Conservation (phyloP, 306 rosid species). For the Comarum palustre region DNA sequence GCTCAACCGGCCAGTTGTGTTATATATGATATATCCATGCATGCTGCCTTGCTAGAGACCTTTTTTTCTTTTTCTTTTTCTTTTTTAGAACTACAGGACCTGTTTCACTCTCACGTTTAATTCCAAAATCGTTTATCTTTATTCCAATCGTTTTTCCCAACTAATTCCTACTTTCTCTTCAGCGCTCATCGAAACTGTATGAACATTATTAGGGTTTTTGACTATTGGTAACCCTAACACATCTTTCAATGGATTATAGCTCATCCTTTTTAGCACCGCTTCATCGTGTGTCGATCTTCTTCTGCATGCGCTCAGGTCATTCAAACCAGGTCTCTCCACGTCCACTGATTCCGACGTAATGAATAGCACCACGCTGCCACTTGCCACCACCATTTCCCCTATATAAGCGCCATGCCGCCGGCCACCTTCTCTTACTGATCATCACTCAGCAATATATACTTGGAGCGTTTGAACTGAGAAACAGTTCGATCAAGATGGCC, state of each 20-base stretch:
- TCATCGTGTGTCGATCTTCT: background rate
- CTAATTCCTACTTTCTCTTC: background rate
- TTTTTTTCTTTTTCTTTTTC: too few relatives aligned
- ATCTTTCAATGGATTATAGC: conserved; percentile 1
- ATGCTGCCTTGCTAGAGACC: conserved; percentile 1
- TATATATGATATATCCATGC: too few relatives aligned
- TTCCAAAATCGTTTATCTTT: background rate
- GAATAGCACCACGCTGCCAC: conserved; percentile 3
- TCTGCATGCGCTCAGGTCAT: conserved; percentile 12
- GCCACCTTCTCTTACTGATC: background rate
- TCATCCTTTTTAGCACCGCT: background rate
- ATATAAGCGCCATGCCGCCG: background rate
- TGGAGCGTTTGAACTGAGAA: background rate
- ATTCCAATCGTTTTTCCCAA: background rate
- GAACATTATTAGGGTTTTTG: background rate
- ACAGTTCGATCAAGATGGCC: background rate
- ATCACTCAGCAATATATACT: background rate
- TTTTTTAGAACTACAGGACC: too few relatives aligned
- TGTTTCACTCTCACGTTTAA: background rate
- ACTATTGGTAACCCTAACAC: conserved; percentile 1
- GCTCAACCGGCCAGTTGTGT: background rate
- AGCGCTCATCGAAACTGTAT: background rate
- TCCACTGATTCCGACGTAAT: background rate
- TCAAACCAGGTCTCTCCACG: background rate
- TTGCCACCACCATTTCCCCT: background rate